phyloP scores from a whole-genome alignment of 208 protist genomes.

The Angomonas ambiguus region DNA sequence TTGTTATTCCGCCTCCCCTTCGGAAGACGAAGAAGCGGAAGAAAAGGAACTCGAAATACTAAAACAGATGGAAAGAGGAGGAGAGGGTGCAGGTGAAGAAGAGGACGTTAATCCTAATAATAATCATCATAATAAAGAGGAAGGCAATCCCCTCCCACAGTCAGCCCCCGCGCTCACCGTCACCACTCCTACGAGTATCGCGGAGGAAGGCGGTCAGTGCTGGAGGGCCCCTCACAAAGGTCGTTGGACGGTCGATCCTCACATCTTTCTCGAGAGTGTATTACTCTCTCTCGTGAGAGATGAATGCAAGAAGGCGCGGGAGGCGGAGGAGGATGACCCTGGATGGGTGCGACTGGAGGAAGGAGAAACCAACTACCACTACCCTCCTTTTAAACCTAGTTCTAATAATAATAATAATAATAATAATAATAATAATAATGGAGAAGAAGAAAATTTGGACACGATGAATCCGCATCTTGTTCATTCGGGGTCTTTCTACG shows the following conservation, averaged over 20 bases:
- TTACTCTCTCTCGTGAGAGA: slow-evolving; percentile 61
- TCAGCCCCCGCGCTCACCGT: neutral
- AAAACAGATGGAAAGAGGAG: too few species aligned
- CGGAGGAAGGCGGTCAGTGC: neutral
- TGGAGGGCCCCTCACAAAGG: slow-evolving; percentile 10
- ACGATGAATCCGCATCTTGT: neutral
- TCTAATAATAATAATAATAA: too few species aligned
- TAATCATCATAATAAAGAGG: neutral
- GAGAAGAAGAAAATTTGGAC: neutral
- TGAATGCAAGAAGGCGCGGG: slow-evolving; percentile 60
- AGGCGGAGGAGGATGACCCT: slow-evolving; percentile 42
- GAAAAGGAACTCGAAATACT: too few species aligned
- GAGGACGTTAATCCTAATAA: neutral
- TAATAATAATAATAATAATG: neutral
- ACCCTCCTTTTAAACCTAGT: too few species aligned
- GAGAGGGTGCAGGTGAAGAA: neutral
- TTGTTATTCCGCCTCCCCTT: neutral
- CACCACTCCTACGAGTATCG: neutral
- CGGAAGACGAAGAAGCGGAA: neutral
- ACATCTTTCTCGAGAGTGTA: slow-evolving; percentile 48
- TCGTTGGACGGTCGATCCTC: slow-evolving; percentile 37
- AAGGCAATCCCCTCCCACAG: neutral
- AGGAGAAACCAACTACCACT: slow-evolving; percentile 18
- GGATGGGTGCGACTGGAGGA: slow-evolving; percentile 42
- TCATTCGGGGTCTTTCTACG: slow-evolving; percentile 51